These are phyloP conservation scores for Euphorbia pulcherrima DNA, from an alignment of 345 rosid species.

Conservation along the genomic window DNA sequence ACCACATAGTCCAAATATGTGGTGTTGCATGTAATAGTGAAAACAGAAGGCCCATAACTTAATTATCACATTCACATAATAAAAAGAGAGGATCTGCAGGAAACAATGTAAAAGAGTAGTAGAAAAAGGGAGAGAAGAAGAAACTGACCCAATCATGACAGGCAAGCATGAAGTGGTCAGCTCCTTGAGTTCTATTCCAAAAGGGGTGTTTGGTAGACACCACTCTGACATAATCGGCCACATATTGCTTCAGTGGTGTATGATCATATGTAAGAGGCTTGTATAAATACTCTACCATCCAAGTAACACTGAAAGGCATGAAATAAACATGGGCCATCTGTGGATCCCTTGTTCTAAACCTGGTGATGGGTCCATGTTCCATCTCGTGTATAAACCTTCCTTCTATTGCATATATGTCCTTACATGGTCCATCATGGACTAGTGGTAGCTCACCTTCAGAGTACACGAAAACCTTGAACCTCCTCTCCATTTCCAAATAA, in stretches of 20 bases:
- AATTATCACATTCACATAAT: background rate
- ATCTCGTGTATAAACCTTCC: constrained; percentile 82
- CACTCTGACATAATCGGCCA: constrained; percentile 57
- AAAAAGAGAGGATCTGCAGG: background rate
- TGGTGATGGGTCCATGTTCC: constrained; percentile 40
- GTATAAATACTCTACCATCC: constrained; percentile 70
- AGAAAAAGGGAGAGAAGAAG: background rate
- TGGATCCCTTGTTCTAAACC: constrained; percentile 55
- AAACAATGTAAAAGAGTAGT: background rate
- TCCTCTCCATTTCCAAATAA: constrained; percentile 77
- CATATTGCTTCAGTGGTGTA: constrained; percentile 49
- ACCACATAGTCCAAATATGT: too few relatives aligned
- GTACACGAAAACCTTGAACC: constrained; percentile 82
- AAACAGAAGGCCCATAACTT: background rate
- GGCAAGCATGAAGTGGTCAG: constrained; percentile 89
- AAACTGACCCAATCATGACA: constrained; percentile 80
- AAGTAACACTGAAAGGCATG: constrained; percentile 78
- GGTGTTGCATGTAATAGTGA: background rate
- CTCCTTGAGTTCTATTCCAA: constrained; percentile 72
- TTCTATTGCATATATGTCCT: constrained; percentile 69
- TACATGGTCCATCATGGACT: constrained; percentile 81
- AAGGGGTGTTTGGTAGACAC: constrained; percentile 64
- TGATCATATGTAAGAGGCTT: constrained; percentile 33
- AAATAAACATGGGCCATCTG: constrained; percentile 64
- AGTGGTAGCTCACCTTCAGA: constrained; percentile 74